phyloP scores from a whole-genome alignment of 352 stramenopile genomes.

The Halophytophthora polymorphica region DNA sequence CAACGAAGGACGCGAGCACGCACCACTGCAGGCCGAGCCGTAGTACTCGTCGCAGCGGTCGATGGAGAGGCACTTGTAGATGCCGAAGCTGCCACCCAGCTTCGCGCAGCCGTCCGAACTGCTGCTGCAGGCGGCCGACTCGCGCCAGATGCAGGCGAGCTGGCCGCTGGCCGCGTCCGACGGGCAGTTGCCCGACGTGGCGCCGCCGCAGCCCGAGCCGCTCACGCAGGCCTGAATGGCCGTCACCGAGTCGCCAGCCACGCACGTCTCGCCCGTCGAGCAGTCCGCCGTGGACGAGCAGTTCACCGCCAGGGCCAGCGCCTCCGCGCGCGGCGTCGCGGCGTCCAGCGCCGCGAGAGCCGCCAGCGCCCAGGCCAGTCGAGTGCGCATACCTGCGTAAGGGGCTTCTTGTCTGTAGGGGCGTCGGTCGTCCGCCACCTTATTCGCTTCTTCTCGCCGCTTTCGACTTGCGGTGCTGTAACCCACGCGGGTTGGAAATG shows the following conservation, averaged over 20 bases:
- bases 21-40: slow-evolving; percentile 53
- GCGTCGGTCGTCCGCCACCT: too few species aligned
- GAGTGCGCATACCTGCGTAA: too few species aligned
- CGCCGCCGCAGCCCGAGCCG: slow-evolving; percentile 49
- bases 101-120: slow-evolving; percentile 21
- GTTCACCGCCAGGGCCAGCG: slow-evolving; percentile 37
- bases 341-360: slow-evolving; percentile 15
- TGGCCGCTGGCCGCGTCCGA: slow-evolving; percentile 53
- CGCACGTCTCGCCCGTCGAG: slow-evolving; percentile 54
- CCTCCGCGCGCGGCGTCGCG: background rate
- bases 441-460: slow-evolving; percentile 5
- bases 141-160: slow-evolving; percentile 63
- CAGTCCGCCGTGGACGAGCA: slow-evolving; percentile 67
- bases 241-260: slow-evolving; percentile 60
- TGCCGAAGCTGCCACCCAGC: slow-evolving; percentile 30
- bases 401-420: too few species aligned
- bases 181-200: slow-evolving; percentile 49
- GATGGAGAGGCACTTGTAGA: slow-evolving; percentile 83
- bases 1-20: slow-evolving; percentile 13
- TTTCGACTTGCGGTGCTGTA: slow-evolving; percentile 3
- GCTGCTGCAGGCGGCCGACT: slow-evolving; percentile 8
- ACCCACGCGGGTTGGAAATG: slow-evolving; percentile 4
- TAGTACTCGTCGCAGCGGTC: slow-evolving; percentile 76
- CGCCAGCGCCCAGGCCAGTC: too few species aligned
- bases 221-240: slow-evolving; percentile 71